Conservation (phyloP, 768 basidiomycete species). For the Podaxis rugospora region DNA sequence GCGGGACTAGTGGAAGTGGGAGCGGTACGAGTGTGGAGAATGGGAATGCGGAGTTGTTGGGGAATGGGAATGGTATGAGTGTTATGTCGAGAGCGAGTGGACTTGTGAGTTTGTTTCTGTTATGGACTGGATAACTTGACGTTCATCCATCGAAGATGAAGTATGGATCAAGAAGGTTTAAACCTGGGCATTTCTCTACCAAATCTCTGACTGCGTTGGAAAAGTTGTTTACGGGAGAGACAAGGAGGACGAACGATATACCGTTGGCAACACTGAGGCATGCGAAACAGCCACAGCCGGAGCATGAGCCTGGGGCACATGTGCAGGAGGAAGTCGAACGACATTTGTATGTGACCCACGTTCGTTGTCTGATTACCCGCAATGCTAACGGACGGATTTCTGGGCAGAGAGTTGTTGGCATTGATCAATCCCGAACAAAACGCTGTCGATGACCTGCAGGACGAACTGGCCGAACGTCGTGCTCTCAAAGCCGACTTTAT, state of each 20-base stretch:
- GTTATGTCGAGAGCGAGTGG: neutral
- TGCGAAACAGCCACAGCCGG: slow-evolving; percentile 22
- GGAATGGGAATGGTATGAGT: neutral
- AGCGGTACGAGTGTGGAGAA: neutral
- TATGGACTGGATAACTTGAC: neutral
- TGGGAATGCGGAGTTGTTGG: neutral
- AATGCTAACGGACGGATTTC: neutral
- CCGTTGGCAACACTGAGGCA: slow-evolving; percentile 55
- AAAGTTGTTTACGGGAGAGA: slow-evolving; percentile 59
- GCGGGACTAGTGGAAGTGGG: neutral
- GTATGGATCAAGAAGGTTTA: slow-evolving; percentile 21
- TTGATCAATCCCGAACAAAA: slow-evolving; percentile 52
- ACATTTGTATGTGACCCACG: slow-evolving; percentile 51
- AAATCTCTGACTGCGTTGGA: slow-evolving; percentile 61
- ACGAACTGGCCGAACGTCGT: slow-evolving; percentile 63
- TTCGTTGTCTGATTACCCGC: neutral
- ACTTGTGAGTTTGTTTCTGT: neutral
- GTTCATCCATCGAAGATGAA: slow-evolving; percentile 17
- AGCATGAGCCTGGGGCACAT: slow-evolving; percentile 25
- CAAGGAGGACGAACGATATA: slow-evolving; percentile 42
- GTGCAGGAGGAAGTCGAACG: slow-evolving; percentile 64
- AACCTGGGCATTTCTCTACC: slow-evolving; percentile 46
- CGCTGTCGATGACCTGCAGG: slow-evolving; percentile 48
- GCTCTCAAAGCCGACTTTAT: slow-evolving; percentile 87
- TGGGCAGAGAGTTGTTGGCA: slow-evolving; percentile 63